These are phyloP conservation scores for Fragaria vesca DNA, from an alignment of 306 rosid species.

Conservation along the genomic window DNA sequence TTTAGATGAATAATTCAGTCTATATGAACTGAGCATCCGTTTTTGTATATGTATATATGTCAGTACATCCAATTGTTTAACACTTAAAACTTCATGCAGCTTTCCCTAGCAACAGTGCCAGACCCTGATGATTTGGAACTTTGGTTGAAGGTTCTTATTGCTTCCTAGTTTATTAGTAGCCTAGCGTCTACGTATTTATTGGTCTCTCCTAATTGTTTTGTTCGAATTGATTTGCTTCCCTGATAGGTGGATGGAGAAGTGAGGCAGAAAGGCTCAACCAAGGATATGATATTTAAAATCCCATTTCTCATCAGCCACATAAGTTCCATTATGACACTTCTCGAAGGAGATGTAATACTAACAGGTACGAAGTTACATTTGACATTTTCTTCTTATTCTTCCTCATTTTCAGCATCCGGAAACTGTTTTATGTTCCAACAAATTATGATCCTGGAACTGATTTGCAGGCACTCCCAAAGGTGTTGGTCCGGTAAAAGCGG, in stretches of 20 bases:
- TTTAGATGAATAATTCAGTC: slow-evolving; percentile 2
- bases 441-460: slow-evolving; percentile 19
- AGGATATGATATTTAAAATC: slow-evolving; percentile 88
- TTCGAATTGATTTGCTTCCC: slow-evolving; percentile 21
- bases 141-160: slow-evolving; percentile 77
- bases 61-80: slow-evolving; percentile 13
- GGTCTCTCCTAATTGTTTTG: slow-evolving; percentile 17
- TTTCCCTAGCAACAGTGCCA: slow-evolving; percentile 63
- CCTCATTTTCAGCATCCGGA: not conserved
- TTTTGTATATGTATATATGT: not conserved
- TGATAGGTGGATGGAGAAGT: slow-evolving; percentile 76
- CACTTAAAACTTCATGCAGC: slow-evolving; percentile 44
- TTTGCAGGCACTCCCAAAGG: slow-evolving; percentile 91
- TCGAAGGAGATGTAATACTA: slow-evolving; percentile 93
- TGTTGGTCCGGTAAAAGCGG: slow-evolving; percentile 90
- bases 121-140: slow-evolving; percentile 80
- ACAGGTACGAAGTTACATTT: slow-evolving; percentile 51
- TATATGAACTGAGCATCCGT: not conserved
- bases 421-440: not conserved
- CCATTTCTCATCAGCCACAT: slow-evolving; percentile 90
- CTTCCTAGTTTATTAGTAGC: slow-evolving; percentile 3
- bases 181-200: not conserved
- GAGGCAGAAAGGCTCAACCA: slow-evolving; percentile 94
- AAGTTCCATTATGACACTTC: slow-evolving; percentile 77
- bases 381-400: not conserved